Base-by-base conservation (phyloP, 805 yeast species). In the Citeromyces matritensis region DNA sequence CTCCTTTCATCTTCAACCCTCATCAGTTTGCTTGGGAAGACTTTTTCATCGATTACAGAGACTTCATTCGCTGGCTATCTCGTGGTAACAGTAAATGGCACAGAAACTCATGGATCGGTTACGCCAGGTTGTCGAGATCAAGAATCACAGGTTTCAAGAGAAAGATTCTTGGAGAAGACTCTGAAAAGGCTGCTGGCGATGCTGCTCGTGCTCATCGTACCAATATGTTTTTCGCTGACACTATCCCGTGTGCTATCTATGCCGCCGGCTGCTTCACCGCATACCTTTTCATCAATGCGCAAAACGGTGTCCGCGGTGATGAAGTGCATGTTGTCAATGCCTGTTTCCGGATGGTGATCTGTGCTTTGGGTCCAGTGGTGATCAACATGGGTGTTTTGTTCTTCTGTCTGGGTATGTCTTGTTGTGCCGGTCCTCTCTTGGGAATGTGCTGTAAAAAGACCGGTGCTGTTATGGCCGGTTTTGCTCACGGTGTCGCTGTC, bases 21-120 rank as follows among this genome's bases (percentile, higher is more conserved):
- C 96, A 88, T 60, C 97, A 91, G 64, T 91, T 86, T 57, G 74
- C 95, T 32, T 79, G 93, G 86, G 81, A 77, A 52, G 96, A 86
- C 58, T 88, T 80, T 72, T 84, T 88, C 60, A 73, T 88, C 53
- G 98, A 91, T 57, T 91, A 91, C 70, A 73, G 95, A 56, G 94
- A 84, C 51, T 91, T 71, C 59, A 77, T 86, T 48, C 71, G 83
- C 62, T 80, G 93, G 93, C 62, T 80, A 48, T 73, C 84, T n/a
- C 75, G 91, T 65, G 93, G 93, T 69, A 80, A 80, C 60, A 74
- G 80, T 44, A 76, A 78, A 53, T 80, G 83, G 77, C 88, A 80
- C 60, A 74, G 83, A 64, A 78, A 78, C 59, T 79, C 91, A 5
- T 80, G 93, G 93, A 77, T 80, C 47, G 88, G 88, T 38, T 80